Percentiles rank a stretch among this genome's conserved stretches.
phyloP scores from a whole-genome alignment of 2,329 filamentous ascomycete species.

The Nannizziopsis barbatae region DNA sequence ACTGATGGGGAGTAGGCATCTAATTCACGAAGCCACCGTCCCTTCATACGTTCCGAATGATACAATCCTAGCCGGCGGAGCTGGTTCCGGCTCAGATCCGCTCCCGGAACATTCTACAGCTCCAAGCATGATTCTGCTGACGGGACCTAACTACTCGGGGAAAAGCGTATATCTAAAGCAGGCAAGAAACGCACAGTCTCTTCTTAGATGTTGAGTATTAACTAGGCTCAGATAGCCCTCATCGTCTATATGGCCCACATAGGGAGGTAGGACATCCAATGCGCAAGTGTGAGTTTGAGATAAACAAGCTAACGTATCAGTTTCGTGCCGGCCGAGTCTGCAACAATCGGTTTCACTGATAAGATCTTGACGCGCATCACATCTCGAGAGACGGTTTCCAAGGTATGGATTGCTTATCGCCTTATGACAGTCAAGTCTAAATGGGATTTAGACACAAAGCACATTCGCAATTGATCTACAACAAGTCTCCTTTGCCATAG shows the following conservation, averaged over 20 bases:
- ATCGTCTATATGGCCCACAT: constrained; percentile 89
- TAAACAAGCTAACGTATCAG: constrained; percentile 34
- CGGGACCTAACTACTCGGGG: constrained; percentile 90
- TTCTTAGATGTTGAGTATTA: not conserved
- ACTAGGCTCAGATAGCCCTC: constrained; percentile 51
- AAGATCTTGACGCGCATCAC: constrained; percentile 81
- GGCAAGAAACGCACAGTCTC: constrained; percentile 17
- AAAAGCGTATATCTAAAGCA: constrained; percentile 97
- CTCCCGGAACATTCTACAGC: constrained; percentile 13
- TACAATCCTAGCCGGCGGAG: constrained; percentile 56
- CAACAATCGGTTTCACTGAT: constrained; percentile 76
- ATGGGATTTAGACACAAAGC: constrained; percentile 43
- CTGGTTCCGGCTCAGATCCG: not conserved
- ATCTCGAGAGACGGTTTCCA: constrained; percentile 58
- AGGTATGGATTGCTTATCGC: too few relatives aligned
- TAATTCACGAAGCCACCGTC: constrained; percentile 74
- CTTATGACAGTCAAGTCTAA: constrained; percentile 5
- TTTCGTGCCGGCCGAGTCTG: constrained; percentile 71
- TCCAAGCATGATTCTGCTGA: constrained; percentile 67
- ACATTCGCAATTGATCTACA: constrained; percentile 75
- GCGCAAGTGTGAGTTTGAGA: not conserved
- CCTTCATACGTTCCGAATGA: constrained; percentile 74
- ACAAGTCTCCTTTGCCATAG: constrained; percentile 68
- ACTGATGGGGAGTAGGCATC: constrained; percentile 44
- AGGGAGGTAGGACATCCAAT: constrained; percentile 41